A percentile compares a stretch with the other conserved stretches of the same genome.
phyloP scores from a whole-genome alignment of 106 monocot genomes.

The Dioscorea zingiberensis region DNA sequence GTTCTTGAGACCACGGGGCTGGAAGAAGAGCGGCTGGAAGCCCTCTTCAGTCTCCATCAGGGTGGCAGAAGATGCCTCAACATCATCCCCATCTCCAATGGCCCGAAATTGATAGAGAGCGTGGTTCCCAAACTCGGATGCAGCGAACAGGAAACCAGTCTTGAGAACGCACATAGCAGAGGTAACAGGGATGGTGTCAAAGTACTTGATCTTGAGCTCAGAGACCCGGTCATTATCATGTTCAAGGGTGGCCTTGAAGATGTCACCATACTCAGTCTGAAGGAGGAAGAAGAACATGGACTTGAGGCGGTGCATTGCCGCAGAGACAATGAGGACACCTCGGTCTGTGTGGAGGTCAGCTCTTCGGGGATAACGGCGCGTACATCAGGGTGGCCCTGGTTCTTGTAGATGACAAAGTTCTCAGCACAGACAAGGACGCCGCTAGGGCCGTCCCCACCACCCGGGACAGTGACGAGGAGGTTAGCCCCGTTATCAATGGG shows the following conservation, averaged over 20 bases:
- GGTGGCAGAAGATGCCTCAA: constrained; percentile 87
- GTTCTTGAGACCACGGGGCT: constrained; percentile 81
- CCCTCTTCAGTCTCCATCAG: constrained; percentile 99
- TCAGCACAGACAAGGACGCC: constrained; percentile 96
- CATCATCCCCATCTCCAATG: constrained; percentile 90
- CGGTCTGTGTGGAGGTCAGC: constrained; percentile 85
- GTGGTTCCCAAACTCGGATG: constrained; percentile 96
- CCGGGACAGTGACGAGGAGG: constrained; percentile 83
- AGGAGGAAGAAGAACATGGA: constrained; percentile 92
- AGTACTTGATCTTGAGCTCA: constrained; percentile 95
- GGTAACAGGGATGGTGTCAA: constrained; percentile 90
- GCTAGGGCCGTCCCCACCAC: constrained; percentile 91
- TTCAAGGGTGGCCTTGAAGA: constrained; percentile 76
- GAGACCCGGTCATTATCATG: constrained; percentile 69
- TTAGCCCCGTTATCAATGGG: constrained; percentile 95
- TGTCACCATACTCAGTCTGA: constrained; percentile 92
- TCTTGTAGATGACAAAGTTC: constrained; percentile 92
- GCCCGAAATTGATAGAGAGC: constrained; percentile 85
- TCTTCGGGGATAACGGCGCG: constrained; percentile 88
- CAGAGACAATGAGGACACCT: constrained; percentile 78
- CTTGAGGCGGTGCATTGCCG: constrained; percentile 84
- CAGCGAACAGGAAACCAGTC: constrained; percentile 82
- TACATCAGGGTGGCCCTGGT: constrained; percentile 91
- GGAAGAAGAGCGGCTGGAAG: constrained; percentile 94
- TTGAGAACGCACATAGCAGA: constrained; percentile 81